These are phyloP conservation scores for Salvia miltiorrhiza DNA, from an alignment of 257 asterid species.

Conservation along the genomic window DNA sequence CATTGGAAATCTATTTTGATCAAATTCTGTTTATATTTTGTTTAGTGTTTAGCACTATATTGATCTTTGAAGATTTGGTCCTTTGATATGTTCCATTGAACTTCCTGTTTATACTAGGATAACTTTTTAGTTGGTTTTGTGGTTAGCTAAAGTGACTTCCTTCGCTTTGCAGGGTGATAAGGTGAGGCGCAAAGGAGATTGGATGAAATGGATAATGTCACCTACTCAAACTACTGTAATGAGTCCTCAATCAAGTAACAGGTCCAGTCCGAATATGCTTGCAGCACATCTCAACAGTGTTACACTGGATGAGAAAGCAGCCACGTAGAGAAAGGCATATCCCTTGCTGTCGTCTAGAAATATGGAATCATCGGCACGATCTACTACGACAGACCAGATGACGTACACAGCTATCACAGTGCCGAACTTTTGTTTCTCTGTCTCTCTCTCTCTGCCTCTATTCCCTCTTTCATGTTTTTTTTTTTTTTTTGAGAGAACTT, in stretches of 20 bases:
- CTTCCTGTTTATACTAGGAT: neutral
- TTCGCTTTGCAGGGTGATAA: slow-evolving; percentile 53
- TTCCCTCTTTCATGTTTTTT: neutral
- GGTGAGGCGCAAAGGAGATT: slow-evolving; percentile 55
- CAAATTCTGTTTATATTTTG: neutral
- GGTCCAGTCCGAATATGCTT: slow-evolving; percentile 34
- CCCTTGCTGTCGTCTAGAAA: slow-evolving; percentile 30
- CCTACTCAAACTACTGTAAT: slow-evolving; percentile 24
- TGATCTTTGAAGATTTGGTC: neutral
- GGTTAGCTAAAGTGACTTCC: neutral
- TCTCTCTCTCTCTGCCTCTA: neutral
- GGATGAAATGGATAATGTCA: slow-evolving; percentile 63
- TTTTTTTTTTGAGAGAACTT: neutral
- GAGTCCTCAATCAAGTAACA: slow-evolving; percentile 36
- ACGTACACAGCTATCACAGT: neutral
- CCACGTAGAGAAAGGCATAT: slow-evolving; percentile 32
- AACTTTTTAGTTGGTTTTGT: neutral
- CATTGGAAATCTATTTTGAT: neutral
- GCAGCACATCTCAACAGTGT: slow-evolving; percentile 35
- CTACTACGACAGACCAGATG: neutral
- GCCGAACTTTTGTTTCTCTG: neutral
- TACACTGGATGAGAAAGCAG: slow-evolving; percentile 38
- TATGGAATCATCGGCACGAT: neutral
- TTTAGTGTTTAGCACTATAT: neutral
- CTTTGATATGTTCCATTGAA: neutral